These are phyloP conservation scores for Osmanthus fragrans DNA, from an alignment of 257 asterid genomes.

Conservation along the genomic window DNA sequence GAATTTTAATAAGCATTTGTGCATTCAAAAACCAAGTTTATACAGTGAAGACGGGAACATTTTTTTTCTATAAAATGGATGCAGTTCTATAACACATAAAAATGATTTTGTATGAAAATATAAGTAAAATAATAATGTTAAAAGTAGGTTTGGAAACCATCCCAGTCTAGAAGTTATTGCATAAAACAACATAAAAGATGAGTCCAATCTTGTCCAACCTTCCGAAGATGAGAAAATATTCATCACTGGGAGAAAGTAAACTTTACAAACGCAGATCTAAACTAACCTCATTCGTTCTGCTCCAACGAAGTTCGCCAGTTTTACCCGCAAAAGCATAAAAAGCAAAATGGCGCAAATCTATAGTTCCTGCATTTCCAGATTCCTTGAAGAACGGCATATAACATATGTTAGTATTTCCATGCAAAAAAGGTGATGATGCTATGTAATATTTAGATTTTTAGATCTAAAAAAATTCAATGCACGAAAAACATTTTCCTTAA, in stretches of 20 bases:
- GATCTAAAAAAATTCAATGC: background rate
- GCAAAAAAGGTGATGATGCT: background rate
- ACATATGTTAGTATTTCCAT: background rate
- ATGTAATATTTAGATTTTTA: background rate
- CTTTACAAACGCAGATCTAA: background rate
- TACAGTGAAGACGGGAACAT: background rate
- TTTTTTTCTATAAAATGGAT: background rate
- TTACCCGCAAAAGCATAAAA: conserved; percentile 90
- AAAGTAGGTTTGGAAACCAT: background rate
- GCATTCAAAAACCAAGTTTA: background rate
- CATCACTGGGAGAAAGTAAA: conserved; percentile 10
- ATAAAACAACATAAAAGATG: conserved; percentile 10
- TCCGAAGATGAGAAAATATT: conserved; percentile 14
- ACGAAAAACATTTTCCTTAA: background rate
- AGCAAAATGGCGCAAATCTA: conserved; percentile 88
- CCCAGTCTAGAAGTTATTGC: background rate
- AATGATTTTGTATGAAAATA: background rate
- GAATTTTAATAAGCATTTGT: background rate
- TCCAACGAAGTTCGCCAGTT: conserved; percentile 90
- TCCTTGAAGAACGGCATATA: conserved; percentile 43
- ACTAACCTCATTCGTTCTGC: conserved; percentile 75
- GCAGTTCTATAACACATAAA: background rate
- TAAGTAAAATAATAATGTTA: background rate
- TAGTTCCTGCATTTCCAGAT: conserved; percentile 69
- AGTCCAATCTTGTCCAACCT: background rate